A percentile compares a stretch with the other conserved stretches of the same genome.
phyloP scores from a whole-genome alignment of 192 early-diverging fungal species.

The Entomortierella chlamydospora region DNA sequence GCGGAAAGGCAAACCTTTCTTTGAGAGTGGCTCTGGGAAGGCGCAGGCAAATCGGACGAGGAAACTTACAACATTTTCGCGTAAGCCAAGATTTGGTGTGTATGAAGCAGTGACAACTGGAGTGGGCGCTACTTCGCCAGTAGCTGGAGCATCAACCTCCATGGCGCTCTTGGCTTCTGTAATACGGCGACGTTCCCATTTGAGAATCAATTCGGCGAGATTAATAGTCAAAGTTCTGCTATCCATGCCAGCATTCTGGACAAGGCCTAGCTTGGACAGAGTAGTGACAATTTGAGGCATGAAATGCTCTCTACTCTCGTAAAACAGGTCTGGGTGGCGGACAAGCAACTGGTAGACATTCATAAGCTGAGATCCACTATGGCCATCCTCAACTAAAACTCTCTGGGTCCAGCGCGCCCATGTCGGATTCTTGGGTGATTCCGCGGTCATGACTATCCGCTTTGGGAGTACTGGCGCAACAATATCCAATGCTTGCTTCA shows the following conservation, averaged over 20 bases:
- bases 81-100: conserved; percentile 58
- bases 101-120: conserved; percentile 55
- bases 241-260: conserved; percentile 87
- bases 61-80: conserved; percentile 70
- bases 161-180: conserved; percentile 48
- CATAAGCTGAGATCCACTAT: conserved; percentile 87
- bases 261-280: conserved; percentile 87
- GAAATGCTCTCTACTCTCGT: conserved; percentile 89
- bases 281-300: conserved; percentile 89
- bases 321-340: conserved; percentile 91
- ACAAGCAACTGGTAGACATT: conserved; percentile 94
- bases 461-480: conserved; percentile 92
- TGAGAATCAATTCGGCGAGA: conserved; percentile 88
- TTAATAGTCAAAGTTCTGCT: conserved; percentile 89
- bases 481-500: conserved; percentile 95
- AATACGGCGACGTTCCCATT: conserved; percentile 86
- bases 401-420: conserved; percentile 92
- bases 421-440: conserved; percentile 67
- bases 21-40: conserved; percentile 62
- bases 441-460: conserved; percentile 69
- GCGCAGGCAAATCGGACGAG: conserved; percentile 74
- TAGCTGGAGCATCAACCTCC: conserved; percentile 45
- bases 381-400: conserved; percentile 93
- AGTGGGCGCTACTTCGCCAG: conserved; percentile 20
- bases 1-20: conserved; percentile 65